Conservation (phyloP, 345 rosid species). For the Capsella bursapastoris region DNA sequence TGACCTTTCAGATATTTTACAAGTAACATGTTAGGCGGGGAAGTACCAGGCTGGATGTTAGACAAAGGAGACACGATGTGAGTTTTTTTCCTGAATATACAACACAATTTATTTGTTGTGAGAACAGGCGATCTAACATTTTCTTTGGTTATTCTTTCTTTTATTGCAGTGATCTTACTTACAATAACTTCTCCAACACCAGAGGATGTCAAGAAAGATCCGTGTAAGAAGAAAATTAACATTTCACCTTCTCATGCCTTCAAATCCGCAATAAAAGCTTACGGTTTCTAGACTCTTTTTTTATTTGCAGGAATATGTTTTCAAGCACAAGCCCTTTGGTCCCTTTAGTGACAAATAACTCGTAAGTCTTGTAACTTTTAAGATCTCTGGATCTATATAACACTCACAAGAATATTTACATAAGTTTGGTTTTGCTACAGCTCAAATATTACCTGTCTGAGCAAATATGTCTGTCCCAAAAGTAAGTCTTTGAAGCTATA, state of each 20-base stretch:
- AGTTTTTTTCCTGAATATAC: slow-evolving; percentile 24
- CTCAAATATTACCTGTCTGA: slow-evolving; percentile 29
- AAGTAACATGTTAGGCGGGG: slow-evolving; percentile 56
- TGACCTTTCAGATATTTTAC: slow-evolving; percentile 40
- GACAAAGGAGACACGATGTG: slow-evolving; percentile 53
- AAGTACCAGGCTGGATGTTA: slow-evolving; percentile 56
- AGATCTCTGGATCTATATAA: slow-evolving; percentile 12
- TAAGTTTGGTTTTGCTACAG: slow-evolving; percentile 23
- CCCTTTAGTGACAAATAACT: slow-evolving; percentile 45
- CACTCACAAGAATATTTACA: slow-evolving; percentile 15
- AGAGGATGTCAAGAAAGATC: slow-evolving; percentile 42
- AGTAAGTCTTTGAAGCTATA: slow-evolving; percentile 40
- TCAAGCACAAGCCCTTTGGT: slow-evolving; percentile 62
- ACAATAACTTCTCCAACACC: slow-evolving; percentile 61
- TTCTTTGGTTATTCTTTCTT: slow-evolving; percentile 1
- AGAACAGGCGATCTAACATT: background rate
- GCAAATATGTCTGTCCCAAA: slow-evolving; percentile 7
- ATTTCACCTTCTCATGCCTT: slow-evolving; percentile 8
- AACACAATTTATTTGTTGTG: background rate
- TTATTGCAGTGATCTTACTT: slow-evolving; percentile 68
- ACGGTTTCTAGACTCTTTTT: background rate
- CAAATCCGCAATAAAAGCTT: slow-evolving; percentile 22
- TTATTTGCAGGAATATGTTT: slow-evolving; percentile 50
- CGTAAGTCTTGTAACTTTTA: slow-evolving; percentile 42
- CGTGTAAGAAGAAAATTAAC: slow-evolving; percentile 46